These are phyloP conservation scores for Taxillus chinensis DNA, from an alignment of 164 flowering plant species.

Conservation along the genomic window DNA sequence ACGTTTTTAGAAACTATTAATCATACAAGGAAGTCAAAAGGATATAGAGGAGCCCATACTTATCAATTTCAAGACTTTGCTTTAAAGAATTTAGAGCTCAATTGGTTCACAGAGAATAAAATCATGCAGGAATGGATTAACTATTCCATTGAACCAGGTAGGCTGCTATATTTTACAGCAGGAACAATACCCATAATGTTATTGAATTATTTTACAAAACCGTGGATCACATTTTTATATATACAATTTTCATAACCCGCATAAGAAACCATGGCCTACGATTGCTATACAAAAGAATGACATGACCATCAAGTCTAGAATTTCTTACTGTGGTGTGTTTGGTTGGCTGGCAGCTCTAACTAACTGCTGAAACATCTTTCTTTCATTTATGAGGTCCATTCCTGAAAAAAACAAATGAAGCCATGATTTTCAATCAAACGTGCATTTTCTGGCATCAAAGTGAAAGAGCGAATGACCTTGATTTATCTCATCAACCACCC, in stretches of 20 bases:
- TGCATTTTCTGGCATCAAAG: neutral
- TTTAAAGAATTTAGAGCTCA: no score
- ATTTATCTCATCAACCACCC: constrained; percentile 97
- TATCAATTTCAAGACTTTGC: no score
- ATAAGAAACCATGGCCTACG: neutral
- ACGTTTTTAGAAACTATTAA: no score
- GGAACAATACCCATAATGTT: no score
- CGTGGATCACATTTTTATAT: no score
- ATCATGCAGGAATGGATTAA: no score
- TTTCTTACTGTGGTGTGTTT: constrained; percentile 88
- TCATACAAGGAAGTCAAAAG: no score
- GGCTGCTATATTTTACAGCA: no score
- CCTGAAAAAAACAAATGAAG: constrained; percentile 26
- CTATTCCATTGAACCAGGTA: no score
- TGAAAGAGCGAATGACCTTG: constrained; percentile 48
- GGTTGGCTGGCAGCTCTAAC: constrained; percentile 91
- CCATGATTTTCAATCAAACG: neutral
- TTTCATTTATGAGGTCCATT: constrained; percentile 94
- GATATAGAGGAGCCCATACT: no score
- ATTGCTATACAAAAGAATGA: neutral
- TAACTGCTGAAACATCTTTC: constrained; percentile 97
- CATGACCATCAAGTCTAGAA: neutral
- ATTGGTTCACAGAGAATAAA: no score
- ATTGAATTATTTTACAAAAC: no score
- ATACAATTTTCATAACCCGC: neutral